Conservation (phyloP, 768 basidiomycete species). For the Boletus insuetus region DNA sequence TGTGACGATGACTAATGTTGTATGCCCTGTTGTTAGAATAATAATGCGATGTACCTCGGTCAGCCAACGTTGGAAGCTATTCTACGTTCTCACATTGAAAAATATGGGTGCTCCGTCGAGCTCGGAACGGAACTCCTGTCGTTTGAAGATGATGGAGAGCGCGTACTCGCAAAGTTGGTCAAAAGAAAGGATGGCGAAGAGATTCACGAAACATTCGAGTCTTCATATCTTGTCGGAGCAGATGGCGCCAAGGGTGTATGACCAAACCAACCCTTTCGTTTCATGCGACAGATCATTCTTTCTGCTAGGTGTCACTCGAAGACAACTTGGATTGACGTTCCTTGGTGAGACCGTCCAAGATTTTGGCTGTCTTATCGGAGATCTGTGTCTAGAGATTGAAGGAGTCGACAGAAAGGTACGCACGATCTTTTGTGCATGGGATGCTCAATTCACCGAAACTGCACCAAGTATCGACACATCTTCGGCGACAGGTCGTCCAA, state of each 20-base stretch:
- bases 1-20: not conserved
- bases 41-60: slow-evolving; percentile 14
- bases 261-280: not conserved
- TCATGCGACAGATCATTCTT: not conserved
- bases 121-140: slow-evolving; percentile 43
- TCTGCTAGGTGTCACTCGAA: slow-evolving; percentile 34
- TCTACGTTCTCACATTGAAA: slow-evolving; percentile 17
- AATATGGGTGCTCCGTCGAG: slow-evolving; percentile 35
- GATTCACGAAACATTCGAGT: slow-evolving; percentile 23
- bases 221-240: slow-evolving; percentile 39
- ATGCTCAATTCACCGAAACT: not conserved
- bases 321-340: slow-evolving; percentile 38
- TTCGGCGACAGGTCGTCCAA: slow-evolving; percentile 7
- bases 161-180: slow-evolving; percentile 37
- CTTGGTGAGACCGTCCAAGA: slow-evolving; percentile 28
- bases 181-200: slow-evolving; percentile 26
- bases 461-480: slow-evolving; percentile 22
- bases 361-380: slow-evolving; percentile 31
- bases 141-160: slow-evolving; percentile 37
- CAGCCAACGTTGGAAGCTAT: slow-evolving; percentile 32
- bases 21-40: slow-evolving; percentile 1
- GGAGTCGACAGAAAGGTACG: slow-evolving; percentile 29
- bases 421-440: not conserved
- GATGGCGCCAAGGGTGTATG: slow-evolving; percentile 39
- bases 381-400: slow-evolving; percentile 33